A percentile compares a stretch with the other conserved stretches of the same genome.
These are phyloP conservation scores for Aspergillus unguis DNA, from an alignment of 2,329 filamentous ascomycete genomes.

Conservation along the genomic window DNA sequence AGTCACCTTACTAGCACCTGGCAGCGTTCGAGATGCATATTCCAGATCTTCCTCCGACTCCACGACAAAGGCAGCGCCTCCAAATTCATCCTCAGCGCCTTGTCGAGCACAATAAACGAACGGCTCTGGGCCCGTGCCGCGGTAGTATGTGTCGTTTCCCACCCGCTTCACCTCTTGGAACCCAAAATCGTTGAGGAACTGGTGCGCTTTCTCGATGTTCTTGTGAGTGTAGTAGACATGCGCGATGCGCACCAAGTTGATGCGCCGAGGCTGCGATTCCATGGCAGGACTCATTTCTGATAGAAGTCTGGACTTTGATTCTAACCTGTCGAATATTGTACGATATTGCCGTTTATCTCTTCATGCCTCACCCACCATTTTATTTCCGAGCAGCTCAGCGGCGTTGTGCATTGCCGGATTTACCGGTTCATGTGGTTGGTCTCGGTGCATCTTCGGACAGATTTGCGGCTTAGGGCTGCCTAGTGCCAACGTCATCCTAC, in stretches of 20 bases:
- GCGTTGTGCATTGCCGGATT: no score
- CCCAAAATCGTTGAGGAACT: neutral
- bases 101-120: constrained; percentile 22
- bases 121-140: neutral
- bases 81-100: constrained; percentile 18
- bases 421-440: no score
- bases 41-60: constrained; percentile 45
- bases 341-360: no score
- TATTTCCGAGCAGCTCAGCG: no score
- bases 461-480: no score
- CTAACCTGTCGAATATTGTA: no score
- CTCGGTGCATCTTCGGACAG: no score
- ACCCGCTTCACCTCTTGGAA: neutral
- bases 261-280: no score
- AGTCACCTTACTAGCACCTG: constrained; percentile 28
- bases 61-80: constrained; percentile 46
- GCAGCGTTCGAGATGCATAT: constrained; percentile 27
- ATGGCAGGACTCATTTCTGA: no score
- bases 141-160: neutral
- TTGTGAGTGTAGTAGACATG: neutral
- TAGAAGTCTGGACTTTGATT: no score
- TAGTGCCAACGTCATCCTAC: no score
- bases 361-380: no score
- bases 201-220: neutral
- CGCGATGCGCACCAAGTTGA: neutral